Evolutionary conservation across 805 yeast species (phyloP), one percentile per base, ranked within the genome.

Genomic region (Starmerella riodocensis): DNA sequence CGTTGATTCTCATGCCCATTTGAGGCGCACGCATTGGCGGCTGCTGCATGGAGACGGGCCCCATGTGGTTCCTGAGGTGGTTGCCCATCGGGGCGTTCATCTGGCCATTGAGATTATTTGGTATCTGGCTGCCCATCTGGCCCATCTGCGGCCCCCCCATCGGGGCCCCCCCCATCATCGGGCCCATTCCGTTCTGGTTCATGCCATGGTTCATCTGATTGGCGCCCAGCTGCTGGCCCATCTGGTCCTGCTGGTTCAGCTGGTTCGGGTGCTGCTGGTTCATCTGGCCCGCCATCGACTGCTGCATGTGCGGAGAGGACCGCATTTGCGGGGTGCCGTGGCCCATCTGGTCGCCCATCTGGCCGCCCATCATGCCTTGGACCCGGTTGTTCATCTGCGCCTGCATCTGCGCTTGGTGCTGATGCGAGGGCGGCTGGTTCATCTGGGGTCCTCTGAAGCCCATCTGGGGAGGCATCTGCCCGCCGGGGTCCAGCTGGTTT

Each of bases 351-450:
- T 22, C 27, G 14, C 19, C 8, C 42, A 35, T 39, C 24, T 18
- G 37, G 30, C 17, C 19, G 26, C 12, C n/a, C 41, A 6, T 23
- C 25, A 23, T 23, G 25, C 25, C 9, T 5, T 14, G 14, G 14
- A 25, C 14, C 28, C 13, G 28, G 28, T 14, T 26, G 34, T 36
- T 5, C 41, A 36, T 39, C 24, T 22, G 37, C 30, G 13, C 14
- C 18, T 11, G 12, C 41, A 33, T 33, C 32, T 16, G 41, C 21
- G 20, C 9, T n/a, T n/a, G n/a, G n/a, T n/a, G n/a, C n/a, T n/a
- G n/a, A n/a, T n/a, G n/a, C n/a, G n/a, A n/a, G n/a, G n/a, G n/a
- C n/a, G n/a, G n/a, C n/a, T n/a, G n/a, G 19, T 6, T 22, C 29
- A 32, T 22, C 14, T n/a, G 20, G 20, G 6, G 6, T n/a, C n/a